Evolutionary conservation across 2,329 filamentous ascomycete genomes (phyloP), one percentile per base, ranked within the genome.

Genomic region (Neofusicoccum cordaticola): DNA sequence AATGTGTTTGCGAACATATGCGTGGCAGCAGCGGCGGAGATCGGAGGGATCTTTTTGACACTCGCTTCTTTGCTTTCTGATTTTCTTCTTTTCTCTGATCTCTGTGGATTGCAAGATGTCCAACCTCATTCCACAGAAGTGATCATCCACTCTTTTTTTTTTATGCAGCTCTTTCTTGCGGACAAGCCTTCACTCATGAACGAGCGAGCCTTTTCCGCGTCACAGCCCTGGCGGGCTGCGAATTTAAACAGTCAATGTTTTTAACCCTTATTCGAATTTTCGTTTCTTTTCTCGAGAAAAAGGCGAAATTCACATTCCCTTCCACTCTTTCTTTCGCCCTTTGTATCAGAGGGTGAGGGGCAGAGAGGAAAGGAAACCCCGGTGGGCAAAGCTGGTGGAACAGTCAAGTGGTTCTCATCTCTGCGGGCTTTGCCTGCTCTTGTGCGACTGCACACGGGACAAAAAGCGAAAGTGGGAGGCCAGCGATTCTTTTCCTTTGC

Each of bases 1-100:
- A 61, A 61, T 61, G 57, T 61, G 42, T 61, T 50, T 58, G 53
- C 39, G 41, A 31, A 42, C 12, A 57, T 44, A 17, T 34, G 39
- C 37, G 22, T 15, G 35, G 35, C 52, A 56, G 37, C 35, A 42
- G 37, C 35, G 37, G 12, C 27, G 19, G n/a, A n/a, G 27, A 45
- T 58, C 22, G 53, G 41, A 45, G 53, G 53, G 41, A 45, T 56
- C 37, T 13, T 37, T 13, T 45, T 13, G 34, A 31, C 53, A 50
- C 57, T 50, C 34, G 9, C 27, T 61, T 61, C 27, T 22, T 17
- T 31, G 12, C 19, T 31, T 31, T 56, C 17, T 37, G 37, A 27
- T 48, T 39, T 45, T 19, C 17, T 19, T 44, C 19, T 45, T 17
- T 41, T 17, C 35, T 50, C 31, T 37, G 57, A 41, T 58, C 22